Base-by-base conservation (phyloP, 495 filamentous ascomycete genomes). In the Tuber brumale region DNA sequence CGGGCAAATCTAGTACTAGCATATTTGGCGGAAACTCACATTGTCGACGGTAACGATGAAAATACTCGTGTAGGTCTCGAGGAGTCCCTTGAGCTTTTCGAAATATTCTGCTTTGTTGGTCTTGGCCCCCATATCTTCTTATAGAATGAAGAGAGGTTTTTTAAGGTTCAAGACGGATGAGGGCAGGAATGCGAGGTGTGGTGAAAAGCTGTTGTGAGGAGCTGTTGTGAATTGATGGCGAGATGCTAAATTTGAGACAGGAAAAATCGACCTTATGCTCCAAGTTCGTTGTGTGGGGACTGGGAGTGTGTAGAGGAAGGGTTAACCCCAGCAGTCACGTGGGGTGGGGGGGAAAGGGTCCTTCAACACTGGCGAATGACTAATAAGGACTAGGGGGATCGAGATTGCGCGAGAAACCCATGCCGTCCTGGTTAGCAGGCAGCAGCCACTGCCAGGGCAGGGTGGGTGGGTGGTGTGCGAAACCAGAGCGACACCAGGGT, bases 71-170 rank as follows among this genome's bases (percentile, higher is more conserved):
- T 97, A 97, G 83, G 92, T 90, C 87, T 97, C 91, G 83, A 97
- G 90, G 84, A 97, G 89, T 84, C 85, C 87, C 91, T 97, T 97
- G 84, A 99, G 92, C 92, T 97, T 97, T 86, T 97, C 94, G 89
- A 99, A 99, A 90, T 99, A 99, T 87, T 89, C 92, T 85, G 93
- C 90, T 90, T 98, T 99, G 90, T 90, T 94, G 76, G 91, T 89
- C 87, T 92, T 97, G 94, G 94, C 95, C 95, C 95, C 95, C 95
- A 99, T 99, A 88, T 94, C 94, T 97, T 92, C 93, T 95, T 97
- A 87, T 85, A 85, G 48, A 83, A 82, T 92, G 93, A 95, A 95
- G 93, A 91, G 88, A 95, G 93, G 93, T 90, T 95, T 84, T 95
- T 97, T 97, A 95, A 97, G 93, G 93, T 82, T 72, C 79, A 80